Conservation (phyloP, 225 moss, liverwort and hornwort species). For the Ulota crispa region DNA sequence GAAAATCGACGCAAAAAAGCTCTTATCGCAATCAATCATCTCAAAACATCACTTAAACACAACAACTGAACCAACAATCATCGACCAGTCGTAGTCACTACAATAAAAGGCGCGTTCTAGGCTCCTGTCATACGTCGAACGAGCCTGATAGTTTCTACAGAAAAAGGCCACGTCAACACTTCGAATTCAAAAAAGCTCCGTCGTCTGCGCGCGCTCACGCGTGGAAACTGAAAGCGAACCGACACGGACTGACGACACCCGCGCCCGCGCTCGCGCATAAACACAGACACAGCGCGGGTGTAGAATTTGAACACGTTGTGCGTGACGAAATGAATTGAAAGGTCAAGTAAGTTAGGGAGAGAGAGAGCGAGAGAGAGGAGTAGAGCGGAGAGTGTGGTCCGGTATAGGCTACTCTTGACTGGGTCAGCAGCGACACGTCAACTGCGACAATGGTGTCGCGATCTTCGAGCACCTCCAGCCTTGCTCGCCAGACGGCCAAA, state of each 20-base stretch:
- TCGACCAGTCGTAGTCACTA: neutral
- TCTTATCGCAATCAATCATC: neutral
- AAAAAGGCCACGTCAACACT: neutral
- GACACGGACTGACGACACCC: neutral
- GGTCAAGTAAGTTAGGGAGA: neutral
- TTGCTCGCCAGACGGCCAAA: too few relatives aligned
- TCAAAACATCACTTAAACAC: neutral
- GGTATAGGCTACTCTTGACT: too few relatives aligned
- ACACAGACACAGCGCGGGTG: neutral
- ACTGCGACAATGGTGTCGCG: too few relatives aligned
- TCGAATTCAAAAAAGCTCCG: neutral
- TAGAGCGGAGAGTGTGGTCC: too few relatives aligned
- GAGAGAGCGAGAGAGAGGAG: neutral
- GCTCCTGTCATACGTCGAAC: neutral
- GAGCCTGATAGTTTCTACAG: neutral
- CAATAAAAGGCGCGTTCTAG: neutral
- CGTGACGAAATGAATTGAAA: neutral
- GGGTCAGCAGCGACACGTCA: too few relatives aligned
- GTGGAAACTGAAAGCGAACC: neutral
- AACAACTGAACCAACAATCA: neutral
- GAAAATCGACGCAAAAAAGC: neutral
- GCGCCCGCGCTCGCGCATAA: too few relatives aligned
- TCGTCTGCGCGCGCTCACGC: neutral
- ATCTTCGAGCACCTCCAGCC: too few relatives aligned
- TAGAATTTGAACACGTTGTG: too few relatives aligned